Evolutionary conservation across 371 early-diverging fungal species (phyloP).

Genomic region (Syncephalastrum monosporum): DNA sequence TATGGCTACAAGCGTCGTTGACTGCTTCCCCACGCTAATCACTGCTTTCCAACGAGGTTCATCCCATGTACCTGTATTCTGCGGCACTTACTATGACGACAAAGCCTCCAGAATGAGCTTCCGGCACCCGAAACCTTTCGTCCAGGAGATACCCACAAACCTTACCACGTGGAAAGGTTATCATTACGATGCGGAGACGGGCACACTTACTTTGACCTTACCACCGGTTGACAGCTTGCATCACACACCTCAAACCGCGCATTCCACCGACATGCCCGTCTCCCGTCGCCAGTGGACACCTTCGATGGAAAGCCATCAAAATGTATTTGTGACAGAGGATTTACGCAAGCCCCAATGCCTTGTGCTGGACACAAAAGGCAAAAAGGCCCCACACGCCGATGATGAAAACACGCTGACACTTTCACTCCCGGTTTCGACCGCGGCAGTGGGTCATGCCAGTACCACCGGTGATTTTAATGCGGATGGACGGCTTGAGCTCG

Average conservation of each 20-base stretch:
- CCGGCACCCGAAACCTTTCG: no score
- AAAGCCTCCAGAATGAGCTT: background rate
- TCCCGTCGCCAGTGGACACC: no score
- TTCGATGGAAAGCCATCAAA: no score
- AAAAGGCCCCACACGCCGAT: background rate
- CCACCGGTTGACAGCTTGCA: no score
- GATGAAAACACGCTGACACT: slow-evolving; percentile 24
- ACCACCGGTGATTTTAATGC: slow-evolving; percentile 72
- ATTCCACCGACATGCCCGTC: no score
- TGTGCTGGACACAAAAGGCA: background rate
- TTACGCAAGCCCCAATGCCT: background rate
- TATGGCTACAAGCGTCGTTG: slow-evolving; percentile 60
- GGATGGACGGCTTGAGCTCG: slow-evolving; percentile 59
- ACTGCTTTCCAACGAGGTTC: slow-evolving; percentile 35
- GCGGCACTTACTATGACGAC: slow-evolving; percentile 34
- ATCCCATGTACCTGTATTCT: slow-evolving; percentile 18
- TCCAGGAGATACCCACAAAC: no score
- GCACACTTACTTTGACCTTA: no score
- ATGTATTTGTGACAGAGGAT: no score
- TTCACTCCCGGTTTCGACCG: slow-evolving; percentile 49
- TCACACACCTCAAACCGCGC: no score
- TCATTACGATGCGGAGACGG: no score
- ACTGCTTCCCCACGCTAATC: slow-evolving; percentile 61
- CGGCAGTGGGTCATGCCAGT: slow-evolving; percentile 66
- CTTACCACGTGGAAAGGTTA: no score